Evolutionary conservation across 331 rosid species (phyloP), one percentile per base, ranked within the genome.

Genomic region (Phaseolus coccineus): DNA sequence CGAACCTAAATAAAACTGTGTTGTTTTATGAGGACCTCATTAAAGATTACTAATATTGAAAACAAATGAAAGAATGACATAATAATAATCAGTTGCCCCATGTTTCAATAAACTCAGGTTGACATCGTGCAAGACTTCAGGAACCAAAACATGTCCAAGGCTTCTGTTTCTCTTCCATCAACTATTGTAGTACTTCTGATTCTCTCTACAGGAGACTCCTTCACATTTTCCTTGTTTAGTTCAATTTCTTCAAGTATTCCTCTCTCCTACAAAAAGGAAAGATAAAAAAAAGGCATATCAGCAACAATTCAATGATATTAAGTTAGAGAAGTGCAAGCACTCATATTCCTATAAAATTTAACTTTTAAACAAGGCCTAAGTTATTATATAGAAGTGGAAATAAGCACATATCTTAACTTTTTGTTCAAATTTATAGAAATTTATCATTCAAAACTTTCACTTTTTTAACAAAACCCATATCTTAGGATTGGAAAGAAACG

Each of bases 81-180:
- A 78, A 78, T 56, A 37, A 50, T 19, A 19, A 19, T 19, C 22
- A 19, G 22, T 19, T 19, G 22, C 22, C 22, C 76, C 31, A 30
- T 19, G 15, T 65, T 58, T 74, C 22, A 59, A 66, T 19, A 59
- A 2, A 5, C 69, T 77, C 71, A 86, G 82, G 82, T 62, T 51
- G 93, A 88, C 6, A 87, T 78, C 47, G 97, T 95, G 96, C 98
- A 95, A 81, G 99, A 97, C 89, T 91, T 95, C 39, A 96, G 87
- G 88, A 96, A 96, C 99, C 99, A 96, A 78, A 96, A 87, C 82
- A 96, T 86, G 69, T 93, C 97, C 91, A 93, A 73, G 67, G 92
- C 77, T 83, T 84, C 88, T 64, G 90, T 83, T 86, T 96, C 94
- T 86, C 85, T 91, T 74, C 81, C 91, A 80, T 85, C 97, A 51